Evolutionary conservation across 805 yeast genomes (phyloP).

Genomic region (Kluyveromyces siamensis): DNA sequence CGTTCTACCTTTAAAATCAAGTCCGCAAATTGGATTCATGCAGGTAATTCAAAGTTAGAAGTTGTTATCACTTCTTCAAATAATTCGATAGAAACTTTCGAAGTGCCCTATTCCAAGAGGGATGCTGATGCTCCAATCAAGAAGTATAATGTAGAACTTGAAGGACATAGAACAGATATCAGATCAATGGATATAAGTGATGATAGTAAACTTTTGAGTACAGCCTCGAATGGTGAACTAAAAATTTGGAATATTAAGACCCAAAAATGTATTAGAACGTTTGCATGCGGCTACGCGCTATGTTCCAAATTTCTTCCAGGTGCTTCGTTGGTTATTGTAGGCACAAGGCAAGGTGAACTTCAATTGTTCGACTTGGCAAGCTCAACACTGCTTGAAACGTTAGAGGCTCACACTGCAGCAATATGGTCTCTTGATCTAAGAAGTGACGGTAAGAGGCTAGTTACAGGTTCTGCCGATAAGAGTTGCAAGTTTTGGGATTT

Average conservation of each 20-base stretch:
- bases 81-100: conserved; percentile 67
- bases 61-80: conserved; percentile 57
- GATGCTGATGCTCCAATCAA: conserved; percentile 37
- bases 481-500: conserved; percentile 85
- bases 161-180: conserved; percentile 87
- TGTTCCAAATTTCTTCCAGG: conserved; percentile 83
- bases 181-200: conserved; percentile 75
- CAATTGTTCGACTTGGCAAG: conserved; percentile 82
- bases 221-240: conserved; percentile 84
- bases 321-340: conserved; percentile 76
- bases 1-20: conserved; percentile 58
- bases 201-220: conserved; percentile 71
- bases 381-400: conserved; percentile 59
- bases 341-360: conserved; percentile 79
- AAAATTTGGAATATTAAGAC: conserved; percentile 83
- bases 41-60: conserved; percentile 42
- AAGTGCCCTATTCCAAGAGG: conserved; percentile 48
- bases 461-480: conserved; percentile 94
- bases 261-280: conserved; percentile 69
- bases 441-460: conserved; percentile 72
- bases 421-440: conserved; percentile 88
- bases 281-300: conserved; percentile 82
- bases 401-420: conserved; percentile 75
- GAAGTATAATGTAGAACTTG: conserved; percentile 53
- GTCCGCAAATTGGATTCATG: conserved; percentile 54